These are phyloP conservation scores for Xylaria scruposa DNA, from an alignment of 495 filamentous ascomycete genomes.

Conservation along the genomic window DNA sequence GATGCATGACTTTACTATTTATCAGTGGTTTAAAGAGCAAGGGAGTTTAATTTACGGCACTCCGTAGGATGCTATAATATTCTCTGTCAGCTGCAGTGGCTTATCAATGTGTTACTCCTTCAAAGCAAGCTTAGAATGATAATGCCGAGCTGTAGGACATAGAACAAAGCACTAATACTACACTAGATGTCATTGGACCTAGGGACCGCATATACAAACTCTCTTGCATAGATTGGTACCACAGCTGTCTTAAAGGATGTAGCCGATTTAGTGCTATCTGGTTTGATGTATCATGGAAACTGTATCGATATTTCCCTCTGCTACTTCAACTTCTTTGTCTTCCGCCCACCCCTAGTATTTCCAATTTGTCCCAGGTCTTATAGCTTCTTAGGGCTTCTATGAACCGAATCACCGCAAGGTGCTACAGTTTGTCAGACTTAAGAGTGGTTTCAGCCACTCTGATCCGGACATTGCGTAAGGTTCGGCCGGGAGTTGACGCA, in stretches of 20 bases:
- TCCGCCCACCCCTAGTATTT: neutral
- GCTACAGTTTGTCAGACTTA: neutral
- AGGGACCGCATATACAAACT: too few relatives aligned
- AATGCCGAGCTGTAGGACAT: too few relatives aligned
- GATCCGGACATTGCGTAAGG: neutral
- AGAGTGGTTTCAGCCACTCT: neutral
- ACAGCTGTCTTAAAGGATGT: too few relatives aligned
- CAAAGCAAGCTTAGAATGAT: neutral
- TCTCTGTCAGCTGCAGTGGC: neutral
- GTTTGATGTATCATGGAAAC: too few relatives aligned
- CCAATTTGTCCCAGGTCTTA: neutral
- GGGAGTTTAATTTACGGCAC: neutral
- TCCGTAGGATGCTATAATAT: neutral
- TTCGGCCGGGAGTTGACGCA: neutral
- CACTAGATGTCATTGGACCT: too few relatives aligned
- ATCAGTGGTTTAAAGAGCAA: neutral
- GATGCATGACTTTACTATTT: neutral
- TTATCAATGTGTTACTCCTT: neutral
- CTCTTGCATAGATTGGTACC: neutral
- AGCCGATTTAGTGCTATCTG: too few relatives aligned
- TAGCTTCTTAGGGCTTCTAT: neutral
- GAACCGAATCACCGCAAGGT: neutral
- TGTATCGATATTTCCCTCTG: too few relatives aligned
- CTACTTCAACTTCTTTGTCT: neutral
- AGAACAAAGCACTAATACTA: too few relatives aligned